phyloP scores from a whole-genome alignment of 345 rosid genomes.

The Syzygium aqueum region DNA sequence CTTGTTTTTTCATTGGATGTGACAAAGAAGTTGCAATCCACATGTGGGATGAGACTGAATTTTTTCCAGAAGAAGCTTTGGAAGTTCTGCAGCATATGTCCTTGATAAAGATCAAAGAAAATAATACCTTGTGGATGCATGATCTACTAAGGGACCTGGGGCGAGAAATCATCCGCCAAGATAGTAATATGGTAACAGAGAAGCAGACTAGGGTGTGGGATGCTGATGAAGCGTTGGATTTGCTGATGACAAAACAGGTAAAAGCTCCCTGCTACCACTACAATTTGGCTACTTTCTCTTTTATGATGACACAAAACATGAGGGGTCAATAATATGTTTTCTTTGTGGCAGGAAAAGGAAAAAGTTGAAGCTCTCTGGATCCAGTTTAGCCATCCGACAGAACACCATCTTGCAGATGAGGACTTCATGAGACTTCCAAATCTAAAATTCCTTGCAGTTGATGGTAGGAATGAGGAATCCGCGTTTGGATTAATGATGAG shows the following conservation, averaged over 20 bases:
- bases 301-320: neutral
- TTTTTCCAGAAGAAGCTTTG: neutral
- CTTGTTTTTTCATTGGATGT: neutral
- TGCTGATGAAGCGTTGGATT: fast-evolving
- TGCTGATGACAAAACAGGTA: neutral
- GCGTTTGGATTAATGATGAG: neutral
- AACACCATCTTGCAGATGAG: fast-evolving
- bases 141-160: neutral
- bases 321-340: neutral
- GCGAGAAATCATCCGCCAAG: neutral
- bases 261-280: neutral
- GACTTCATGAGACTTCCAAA: fast-evolving
- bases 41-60: neutral
- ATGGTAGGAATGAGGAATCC: neutral
- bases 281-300: neutral
- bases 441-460: neutral
- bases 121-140: neutral
- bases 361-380: neutral
- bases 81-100: neutral
- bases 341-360: neutral
- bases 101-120: fast-evolving
- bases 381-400: fast-evolving
- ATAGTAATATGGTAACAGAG: neutral
- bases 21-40: neutral
- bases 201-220: neutral